phyloP scores from a whole-genome alignment of 2,329 filamentous ascomycete species.

The Xylaria sp. region DNA sequence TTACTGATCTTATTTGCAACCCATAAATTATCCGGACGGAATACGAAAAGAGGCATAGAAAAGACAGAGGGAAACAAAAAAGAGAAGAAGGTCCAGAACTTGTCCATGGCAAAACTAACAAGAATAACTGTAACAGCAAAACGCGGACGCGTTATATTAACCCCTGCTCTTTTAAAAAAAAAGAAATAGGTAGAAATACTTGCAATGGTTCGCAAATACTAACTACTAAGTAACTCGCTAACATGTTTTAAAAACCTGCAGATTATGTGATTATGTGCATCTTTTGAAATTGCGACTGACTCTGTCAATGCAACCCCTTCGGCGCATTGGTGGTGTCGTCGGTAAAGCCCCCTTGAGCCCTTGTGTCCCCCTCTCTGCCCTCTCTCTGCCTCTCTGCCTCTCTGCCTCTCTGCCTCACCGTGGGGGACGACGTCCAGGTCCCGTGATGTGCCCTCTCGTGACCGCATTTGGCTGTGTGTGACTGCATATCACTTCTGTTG shows the following conservation, averaged over 20 bases:
- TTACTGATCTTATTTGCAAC: no score
- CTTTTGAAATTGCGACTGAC: slow-evolving; percentile 36
- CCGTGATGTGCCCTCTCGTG: slow-evolving; percentile 48
- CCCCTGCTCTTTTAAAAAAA: not conserved
- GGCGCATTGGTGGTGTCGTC: slow-evolving; percentile 34
- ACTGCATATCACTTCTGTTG: slow-evolving; percentile 43
- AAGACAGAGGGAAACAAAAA: not conserved
- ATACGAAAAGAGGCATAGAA: not conserved
- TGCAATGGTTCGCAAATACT: slow-evolving; percentile 23
- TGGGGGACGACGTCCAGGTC: slow-evolving; percentile 36
- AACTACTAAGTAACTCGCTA: no score
- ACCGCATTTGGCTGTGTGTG: slow-evolving; percentile 48
- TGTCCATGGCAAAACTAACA: not conserved
- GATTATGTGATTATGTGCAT: slow-evolving; percentile 30
- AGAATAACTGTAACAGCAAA: not conserved
- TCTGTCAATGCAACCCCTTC: slow-evolving; percentile 37
- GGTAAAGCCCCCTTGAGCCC: slow-evolving; percentile 31
- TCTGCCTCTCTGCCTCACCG: slow-evolving; percentile 29
- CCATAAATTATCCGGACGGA: not conserved
- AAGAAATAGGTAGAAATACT: not conserved
- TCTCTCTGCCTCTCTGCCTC: slow-evolving; percentile 24
- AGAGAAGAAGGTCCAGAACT: not conserved
- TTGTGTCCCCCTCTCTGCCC: slow-evolving; percentile 21
- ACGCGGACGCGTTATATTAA: slow-evolving; percentile 12
- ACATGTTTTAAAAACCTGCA: slow-evolving; percentile 37